These are phyloP conservation scores for Fusarium nisikadoi DNA, from an alignment of 2,329 filamentous ascomycete species.

Conservation along the genomic window DNA sequence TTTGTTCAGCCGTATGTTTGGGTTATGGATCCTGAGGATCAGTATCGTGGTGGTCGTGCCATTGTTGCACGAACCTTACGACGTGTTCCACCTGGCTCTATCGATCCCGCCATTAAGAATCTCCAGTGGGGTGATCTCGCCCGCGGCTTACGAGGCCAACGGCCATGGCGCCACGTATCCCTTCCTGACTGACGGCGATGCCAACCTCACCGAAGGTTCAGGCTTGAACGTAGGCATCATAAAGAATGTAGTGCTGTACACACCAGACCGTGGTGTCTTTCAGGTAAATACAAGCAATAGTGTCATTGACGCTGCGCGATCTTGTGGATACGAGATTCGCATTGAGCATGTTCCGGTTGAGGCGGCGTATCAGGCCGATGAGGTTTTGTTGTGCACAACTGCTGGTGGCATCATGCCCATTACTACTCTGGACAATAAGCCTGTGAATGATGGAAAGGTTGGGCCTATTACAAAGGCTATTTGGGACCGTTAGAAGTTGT, in stretches of 20 bases:
- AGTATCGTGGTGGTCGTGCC: slow-evolving; percentile 53
- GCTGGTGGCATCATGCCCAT: slow-evolving; percentile 65
- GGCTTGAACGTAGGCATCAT: slow-evolving; percentile 61
- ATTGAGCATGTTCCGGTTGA: slow-evolving; percentile 12
- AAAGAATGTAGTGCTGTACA: slow-evolving; percentile 57
- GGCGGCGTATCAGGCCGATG: slow-evolving; percentile 54
- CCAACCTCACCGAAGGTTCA: slow-evolving; percentile 60
- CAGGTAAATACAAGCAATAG: slow-evolving; percentile 61
- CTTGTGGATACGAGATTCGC: slow-evolving; percentile 48
- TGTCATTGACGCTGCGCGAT: slow-evolving; percentile 56
- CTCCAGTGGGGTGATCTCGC: slow-evolving; percentile 62
- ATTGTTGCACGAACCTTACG: slow-evolving; percentile 59
- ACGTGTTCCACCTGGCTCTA: slow-evolving; percentile 55
- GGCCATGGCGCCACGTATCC: slow-evolving; percentile 60
- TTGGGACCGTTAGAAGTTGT: slow-evolving; percentile 54
- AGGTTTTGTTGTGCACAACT: slow-evolving; percentile 64
- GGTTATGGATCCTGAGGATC: slow-evolving; percentile 59
- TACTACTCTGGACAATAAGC: slow-evolving; percentile 56
- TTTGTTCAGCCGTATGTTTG: slow-evolving; percentile 61
- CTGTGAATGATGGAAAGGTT: slow-evolving; percentile 54
- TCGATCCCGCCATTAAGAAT: slow-evolving; percentile 64
- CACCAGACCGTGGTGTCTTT: slow-evolving; percentile 59
- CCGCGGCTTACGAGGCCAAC: slow-evolving; percentile 56
- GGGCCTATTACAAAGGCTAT: slow-evolving; percentile 59
- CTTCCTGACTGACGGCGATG: slow-evolving; percentile 61